These are phyloP conservation scores for Boletus huronensis DNA, from an alignment of 768 basidiomycete genomes.

Conservation along the genomic window DNA sequence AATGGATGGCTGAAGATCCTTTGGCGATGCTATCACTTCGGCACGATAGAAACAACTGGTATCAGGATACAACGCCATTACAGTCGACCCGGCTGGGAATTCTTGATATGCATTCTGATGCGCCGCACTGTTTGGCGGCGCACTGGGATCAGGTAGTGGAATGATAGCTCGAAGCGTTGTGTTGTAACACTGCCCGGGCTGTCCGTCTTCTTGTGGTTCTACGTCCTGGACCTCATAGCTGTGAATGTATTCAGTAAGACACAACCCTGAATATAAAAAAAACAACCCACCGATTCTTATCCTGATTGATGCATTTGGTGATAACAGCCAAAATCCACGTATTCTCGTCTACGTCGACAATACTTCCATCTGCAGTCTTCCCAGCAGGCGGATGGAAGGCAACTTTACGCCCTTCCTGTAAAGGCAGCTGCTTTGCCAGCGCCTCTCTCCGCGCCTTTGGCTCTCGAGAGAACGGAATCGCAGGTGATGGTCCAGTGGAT, in stretches of 20 bases:
- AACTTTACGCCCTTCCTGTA: conserved; percentile 73
- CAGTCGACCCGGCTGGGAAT: conserved; percentile 66
- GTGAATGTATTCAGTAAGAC: background rate
- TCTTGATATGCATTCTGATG: conserved; percentile 70
- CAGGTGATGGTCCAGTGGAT: conserved; percentile 55
- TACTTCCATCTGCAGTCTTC: conserved; percentile 48
- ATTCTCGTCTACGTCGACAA: conserved; percentile 46
- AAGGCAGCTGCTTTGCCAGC: conserved; percentile 56
- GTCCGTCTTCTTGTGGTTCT: conserved; percentile 78
- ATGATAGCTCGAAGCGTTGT: conserved; percentile 71
- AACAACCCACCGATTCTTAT: conserved; percentile 58
- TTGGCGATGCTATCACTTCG: conserved; percentile 71
- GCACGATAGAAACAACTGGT: conserved; percentile 90
- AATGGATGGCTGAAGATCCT: conserved; percentile 35
- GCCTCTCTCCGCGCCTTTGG: conserved; percentile 65
- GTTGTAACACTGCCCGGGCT: conserved; percentile 66
- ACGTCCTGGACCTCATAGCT: conserved; percentile 87
- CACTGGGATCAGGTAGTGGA: conserved; percentile 73
- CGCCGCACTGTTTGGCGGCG: conserved; percentile 51
- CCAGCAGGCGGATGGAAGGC: conserved; percentile 71
- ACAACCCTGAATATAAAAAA: background rate
- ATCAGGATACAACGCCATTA: conserved; percentile 87
- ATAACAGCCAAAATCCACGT: conserved; percentile 81
- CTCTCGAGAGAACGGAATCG: conserved; percentile 56
- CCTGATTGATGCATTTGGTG: conserved; percentile 63